Conservation (phyloP, 2,329 filamentous ascomycete species). For the Aureobasidium vineae region DNA sequence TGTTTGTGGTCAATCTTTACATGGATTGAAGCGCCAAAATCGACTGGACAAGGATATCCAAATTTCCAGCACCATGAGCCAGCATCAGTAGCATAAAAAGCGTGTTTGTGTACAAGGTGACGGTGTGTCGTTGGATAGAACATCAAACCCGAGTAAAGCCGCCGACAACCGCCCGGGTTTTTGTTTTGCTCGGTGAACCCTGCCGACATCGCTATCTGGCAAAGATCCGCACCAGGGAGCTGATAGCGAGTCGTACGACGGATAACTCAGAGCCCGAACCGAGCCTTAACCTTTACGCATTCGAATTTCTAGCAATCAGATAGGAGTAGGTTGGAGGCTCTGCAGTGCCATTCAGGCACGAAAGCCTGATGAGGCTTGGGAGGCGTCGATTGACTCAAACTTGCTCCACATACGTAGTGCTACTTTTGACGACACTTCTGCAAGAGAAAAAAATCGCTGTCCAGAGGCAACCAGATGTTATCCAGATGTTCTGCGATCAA, state of each 20-base stretch:
- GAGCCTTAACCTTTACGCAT: slow-evolving; percentile 26
- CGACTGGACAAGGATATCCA: not conserved
- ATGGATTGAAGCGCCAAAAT: not conserved
- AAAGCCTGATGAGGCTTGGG: not conserved
- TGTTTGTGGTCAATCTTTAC: not conserved
- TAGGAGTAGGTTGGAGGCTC: slow-evolving; percentile 6
- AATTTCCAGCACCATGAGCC: not conserved
- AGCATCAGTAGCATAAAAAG: not conserved
- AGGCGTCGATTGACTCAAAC: slow-evolving; percentile 1
- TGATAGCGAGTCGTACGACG: slow-evolving; percentile 20
- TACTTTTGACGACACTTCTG: slow-evolving; percentile 14
- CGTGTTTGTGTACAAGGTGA: slow-evolving; percentile 2
- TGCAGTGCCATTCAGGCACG: not conserved
- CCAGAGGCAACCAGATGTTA: not conserved
- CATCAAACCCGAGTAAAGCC: not conserved
- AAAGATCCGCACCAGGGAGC: slow-evolving; percentile 10
- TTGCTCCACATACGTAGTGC: slow-evolving; percentile 13
- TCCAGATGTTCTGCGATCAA: not conserved
- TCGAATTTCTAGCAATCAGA: slow-evolving; percentile 16
- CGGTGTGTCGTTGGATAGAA: slow-evolving; percentile 5
- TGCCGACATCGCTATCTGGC: slow-evolving; percentile 19
- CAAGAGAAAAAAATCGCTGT: not conserved
- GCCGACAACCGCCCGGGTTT: not conserved
- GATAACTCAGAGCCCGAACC: slow-evolving; percentile 9
- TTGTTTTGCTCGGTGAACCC: not conserved